These are phyloP conservation scores for Pseudogymnoascus sp. DNA, from an alignment of 2,329 filamentous ascomycete species.

Conservation along the genomic window DNA sequence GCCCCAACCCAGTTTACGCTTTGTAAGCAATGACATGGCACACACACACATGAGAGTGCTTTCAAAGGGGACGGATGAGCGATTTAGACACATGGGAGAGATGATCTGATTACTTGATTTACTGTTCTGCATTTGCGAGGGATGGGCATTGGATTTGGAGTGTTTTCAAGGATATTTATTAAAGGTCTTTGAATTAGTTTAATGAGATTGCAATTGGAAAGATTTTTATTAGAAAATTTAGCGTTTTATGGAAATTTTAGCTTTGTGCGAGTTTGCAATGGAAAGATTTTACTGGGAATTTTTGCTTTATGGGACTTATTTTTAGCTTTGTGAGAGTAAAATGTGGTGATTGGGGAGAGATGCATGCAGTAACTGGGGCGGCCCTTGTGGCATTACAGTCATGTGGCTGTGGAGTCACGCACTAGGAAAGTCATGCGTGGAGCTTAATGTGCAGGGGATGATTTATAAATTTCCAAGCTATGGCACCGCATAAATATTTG, in stretches of 20 bases:
- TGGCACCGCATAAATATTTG: not conserved
- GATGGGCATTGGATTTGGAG: not conserved
- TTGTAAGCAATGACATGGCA: not conserved
- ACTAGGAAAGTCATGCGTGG: not conserved
- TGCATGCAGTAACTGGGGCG: too few species aligned
- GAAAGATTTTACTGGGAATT: too few species aligned
- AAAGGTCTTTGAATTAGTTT: not conserved
- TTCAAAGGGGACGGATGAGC: not conserved
- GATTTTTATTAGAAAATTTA: not conserved
- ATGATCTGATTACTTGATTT: not conserved
- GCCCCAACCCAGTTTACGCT: not conserved
- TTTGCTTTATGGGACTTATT: not conserved
- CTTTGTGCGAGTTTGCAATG: too few species aligned
- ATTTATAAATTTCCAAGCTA: not conserved
- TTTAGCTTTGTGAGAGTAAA: not conserved
- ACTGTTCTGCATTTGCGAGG: constrained; percentile 1
- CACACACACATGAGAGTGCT: not conserved
- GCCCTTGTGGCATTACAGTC: not conserved
- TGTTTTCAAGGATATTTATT: not conserved
- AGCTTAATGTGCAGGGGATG: not conserved
- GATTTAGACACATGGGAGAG: not conserved
- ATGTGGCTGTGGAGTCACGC: not conserved
- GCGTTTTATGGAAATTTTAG: not conserved
- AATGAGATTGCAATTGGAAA: not conserved
- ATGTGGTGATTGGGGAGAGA: not conserved